Percentiles rank a stretch among this genome's conserved stretches.
Evolutionary conservation across 2,329 filamentous ascomycete species (phyloP).

Genomic region (Colletotrichum shisoi): DNA sequence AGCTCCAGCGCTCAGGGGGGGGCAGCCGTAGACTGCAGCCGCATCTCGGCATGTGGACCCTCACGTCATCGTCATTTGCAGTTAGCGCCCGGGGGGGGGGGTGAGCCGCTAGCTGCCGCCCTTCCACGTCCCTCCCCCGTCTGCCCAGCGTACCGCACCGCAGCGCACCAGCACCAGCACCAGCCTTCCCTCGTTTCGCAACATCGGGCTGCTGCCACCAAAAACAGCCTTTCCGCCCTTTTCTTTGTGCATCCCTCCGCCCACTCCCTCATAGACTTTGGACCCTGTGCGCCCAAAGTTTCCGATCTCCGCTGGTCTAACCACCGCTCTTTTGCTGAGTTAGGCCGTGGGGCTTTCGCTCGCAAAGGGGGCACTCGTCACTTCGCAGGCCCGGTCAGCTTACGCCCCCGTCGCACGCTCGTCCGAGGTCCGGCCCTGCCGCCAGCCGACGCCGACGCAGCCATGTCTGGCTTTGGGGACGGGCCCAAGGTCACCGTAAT

Average conservation of each 20-base stretch:
- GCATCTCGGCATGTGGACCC: conserved; percentile 28
- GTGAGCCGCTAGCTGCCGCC: conserved; percentile 19
- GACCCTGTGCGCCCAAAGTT: conserved; percentile 36
- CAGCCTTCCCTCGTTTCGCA: conserved; percentile 33
- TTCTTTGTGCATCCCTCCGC: conserved; percentile 28
- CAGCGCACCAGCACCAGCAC: conserved; percentile 6
- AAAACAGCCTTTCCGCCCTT: conserved; percentile 26
- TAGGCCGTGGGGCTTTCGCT: conserved; percentile 27
- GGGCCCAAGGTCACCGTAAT: conserved; percentile 31
- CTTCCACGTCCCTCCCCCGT: conserved; percentile 11
- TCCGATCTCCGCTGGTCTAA: conserved; percentile 28
- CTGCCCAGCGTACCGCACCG: conserved; percentile 12
- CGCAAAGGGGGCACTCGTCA: conserved; percentile 19
- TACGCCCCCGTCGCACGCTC: conserved; percentile 32
- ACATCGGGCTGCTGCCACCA: conserved; percentile 18
- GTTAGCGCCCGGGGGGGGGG: conserved; percentile 28
- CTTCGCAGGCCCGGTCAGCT: conserved; percentile 11
- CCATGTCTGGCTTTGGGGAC: conserved; percentile 38
- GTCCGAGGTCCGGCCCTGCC: conserved; percentile 32
- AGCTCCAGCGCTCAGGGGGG: conserved; percentile 17
- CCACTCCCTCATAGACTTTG: conserved; percentile 28
- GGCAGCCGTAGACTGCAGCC: conserved; percentile 25
- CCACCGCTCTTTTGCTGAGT: conserved; percentile 27
- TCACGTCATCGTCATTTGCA: conserved; percentile 38
- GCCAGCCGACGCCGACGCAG: conserved; percentile 34